These are phyloP conservation scores for Drechslera avenae DNA, from an alignment of 2,329 filamentous ascomycete species.

Conservation along the genomic window DNA sequence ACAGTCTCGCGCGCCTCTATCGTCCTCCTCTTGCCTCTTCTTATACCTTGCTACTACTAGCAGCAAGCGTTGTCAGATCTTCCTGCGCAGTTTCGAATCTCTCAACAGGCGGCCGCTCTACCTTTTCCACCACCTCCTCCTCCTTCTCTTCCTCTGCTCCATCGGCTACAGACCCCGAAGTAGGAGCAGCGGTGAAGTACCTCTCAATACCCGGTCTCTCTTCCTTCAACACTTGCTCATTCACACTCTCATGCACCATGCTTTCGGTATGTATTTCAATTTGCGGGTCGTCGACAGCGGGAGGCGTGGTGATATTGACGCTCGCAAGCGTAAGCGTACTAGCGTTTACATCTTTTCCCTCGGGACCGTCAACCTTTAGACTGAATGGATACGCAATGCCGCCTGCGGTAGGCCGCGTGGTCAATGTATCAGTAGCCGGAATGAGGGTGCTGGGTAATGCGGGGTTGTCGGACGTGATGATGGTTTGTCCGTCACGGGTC, in stretches of 20 bases:
- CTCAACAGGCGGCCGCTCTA: conserved; percentile 51
- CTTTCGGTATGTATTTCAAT: conserved; percentile 16
- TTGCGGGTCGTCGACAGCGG: conserved; percentile 24
- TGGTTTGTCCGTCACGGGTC: conserved; percentile 2
- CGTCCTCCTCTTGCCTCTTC: too few relatives aligned
- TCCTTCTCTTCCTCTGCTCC: conserved; percentile 11
- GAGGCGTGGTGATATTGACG: conserved; percentile 31
- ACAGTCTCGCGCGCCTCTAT: too few relatives aligned
- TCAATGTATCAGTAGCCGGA: conserved; percentile 56
- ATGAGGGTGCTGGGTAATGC: conserved; percentile 46
- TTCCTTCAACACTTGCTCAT: conserved; percentile 12
- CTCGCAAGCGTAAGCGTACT: conserved; percentile 70
- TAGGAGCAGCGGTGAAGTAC: conserved; percentile 58
- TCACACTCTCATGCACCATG: conserved; percentile 3
- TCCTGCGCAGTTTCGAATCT: conserved; percentile 61
- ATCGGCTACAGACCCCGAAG: conserved; percentile 22
- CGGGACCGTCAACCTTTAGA: conserved; percentile 57
- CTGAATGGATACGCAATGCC: conserved; percentile 77
- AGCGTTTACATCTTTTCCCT: conserved; percentile 60
- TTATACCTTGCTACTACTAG: neutral
- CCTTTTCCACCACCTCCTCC: neutral
- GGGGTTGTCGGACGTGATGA: conserved; percentile 33
- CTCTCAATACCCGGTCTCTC: conserved; percentile 52
- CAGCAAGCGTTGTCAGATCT: conserved; percentile 22
- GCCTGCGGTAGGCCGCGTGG: conserved; percentile 69